Conservation (phyloP, 2,329 filamentous ascomycete species). For the Sphaerulina vaccinii region DNA sequence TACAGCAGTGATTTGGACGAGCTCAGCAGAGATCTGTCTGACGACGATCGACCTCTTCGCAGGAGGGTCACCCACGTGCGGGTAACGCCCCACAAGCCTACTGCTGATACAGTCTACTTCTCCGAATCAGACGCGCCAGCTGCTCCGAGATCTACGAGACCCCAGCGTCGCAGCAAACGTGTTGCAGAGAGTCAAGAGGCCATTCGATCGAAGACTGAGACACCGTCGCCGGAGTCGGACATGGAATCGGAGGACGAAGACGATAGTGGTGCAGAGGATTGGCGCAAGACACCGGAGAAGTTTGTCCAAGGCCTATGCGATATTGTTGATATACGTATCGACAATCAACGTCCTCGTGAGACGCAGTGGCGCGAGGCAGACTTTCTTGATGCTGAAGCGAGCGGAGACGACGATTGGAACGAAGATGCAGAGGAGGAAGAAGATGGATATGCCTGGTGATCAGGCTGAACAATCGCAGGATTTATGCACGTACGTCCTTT, state of each 20-base stretch:
- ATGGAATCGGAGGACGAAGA: constrained; percentile 32
- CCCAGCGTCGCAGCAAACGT: constrained; percentile 33
- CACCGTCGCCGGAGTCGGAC: constrained; percentile 27
- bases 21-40: constrained; percentile 11
- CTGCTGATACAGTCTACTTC: constrained; percentile 29
- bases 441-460: constrained; percentile 43
- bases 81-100: constrained; percentile 29
- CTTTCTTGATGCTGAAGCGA: constrained; percentile 64
- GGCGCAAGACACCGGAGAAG: constrained; percentile 28
- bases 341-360: constrained; percentile 72
- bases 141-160: constrained; percentile 13
- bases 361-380: constrained; percentile 68
- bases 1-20: constrained; percentile 16
- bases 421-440: constrained; percentile 54
- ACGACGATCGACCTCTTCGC: constrained; percentile 16
- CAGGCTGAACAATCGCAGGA: constrained; percentile 5
- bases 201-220: constrained; percentile 22
- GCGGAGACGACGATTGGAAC: constrained; percentile 57
- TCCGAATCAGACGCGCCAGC: constrained; percentile 21
- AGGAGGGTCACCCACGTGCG: constrained; percentile 29
- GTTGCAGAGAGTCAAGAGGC: constrained; percentile 28
- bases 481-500: background rate
- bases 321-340: constrained; percentile 68
- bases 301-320: constrained; percentile 68
- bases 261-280: constrained; percentile 41